Base-by-base conservation (phyloP, 1,139 yeast genomes). In the Pichia sp. region DNA sequence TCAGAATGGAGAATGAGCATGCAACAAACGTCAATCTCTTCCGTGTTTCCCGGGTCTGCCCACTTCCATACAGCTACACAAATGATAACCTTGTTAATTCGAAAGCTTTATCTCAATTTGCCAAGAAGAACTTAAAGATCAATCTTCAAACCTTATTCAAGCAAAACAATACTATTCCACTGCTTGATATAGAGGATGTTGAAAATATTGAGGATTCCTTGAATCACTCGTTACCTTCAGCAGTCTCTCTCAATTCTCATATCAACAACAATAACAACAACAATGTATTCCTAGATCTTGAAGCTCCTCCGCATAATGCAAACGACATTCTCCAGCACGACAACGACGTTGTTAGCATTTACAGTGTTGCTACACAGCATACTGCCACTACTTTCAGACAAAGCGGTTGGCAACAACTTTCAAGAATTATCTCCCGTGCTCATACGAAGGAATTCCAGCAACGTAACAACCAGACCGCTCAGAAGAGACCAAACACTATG, bases 1-100 rank as follows among this genome's bases (percentile, higher is more conserved):
- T 93, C 72, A 82, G 99, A 71, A 87, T 93, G 78, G 99, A 93
- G 64, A 93, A 93, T 68, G 98, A 93, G 68, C 99, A 95, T 69
- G 83, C 90, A 44, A 84, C 96, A 1, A 93, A 93, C 66, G 96
- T 89, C 10, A 80, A 80, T 49, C 71, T 88, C 45, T 87, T 85
- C 67, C 77, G 96, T 59, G 97, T 96, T 0, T 85, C 95, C 4
- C 80, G 93, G 55, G 96, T 91, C 57, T 73, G 89, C 7, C 87
- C 95, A 5, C 71, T 93, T 50, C 99, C 99, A 0, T 91, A 89
- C 61, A 16, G n/a, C n/a, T 46, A 43, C 39, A 31, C 41, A 3
- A 19, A 25, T 8, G 16, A 34, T 26, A 23, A 23, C 12, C 7
- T 41, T 3, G 16, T 47, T 13, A 41, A 28, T 10, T 26, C 44